A percentile compares a stretch with the other conserved stretches of the same genome.
Conservation (phyloP, 2,329 filamentous ascomycete species). For the Beauveria sp. region DNA sequence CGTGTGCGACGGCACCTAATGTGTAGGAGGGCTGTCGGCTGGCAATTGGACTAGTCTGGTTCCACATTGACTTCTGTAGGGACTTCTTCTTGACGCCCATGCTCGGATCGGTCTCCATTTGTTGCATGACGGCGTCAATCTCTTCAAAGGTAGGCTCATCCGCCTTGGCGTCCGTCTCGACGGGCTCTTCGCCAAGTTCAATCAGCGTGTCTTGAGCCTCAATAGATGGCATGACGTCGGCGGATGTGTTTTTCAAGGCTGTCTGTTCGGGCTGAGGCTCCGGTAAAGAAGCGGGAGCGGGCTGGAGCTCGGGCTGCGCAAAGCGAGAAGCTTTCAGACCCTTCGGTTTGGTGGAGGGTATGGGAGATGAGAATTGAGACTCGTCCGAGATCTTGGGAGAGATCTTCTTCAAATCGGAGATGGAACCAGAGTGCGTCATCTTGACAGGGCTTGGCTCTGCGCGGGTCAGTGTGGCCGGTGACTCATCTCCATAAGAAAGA, state of each 20-base stretch:
- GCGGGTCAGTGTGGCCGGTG: conserved; percentile 13
- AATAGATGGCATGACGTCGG: conserved; percentile 8
- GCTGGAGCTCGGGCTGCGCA: conserved; percentile 32
- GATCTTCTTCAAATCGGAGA: background rate
- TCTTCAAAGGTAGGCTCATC: conserved; percentile 61
- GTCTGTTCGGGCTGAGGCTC: conserved; percentile 16
- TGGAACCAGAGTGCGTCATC: background rate
- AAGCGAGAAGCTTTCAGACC: conserved; percentile 38
- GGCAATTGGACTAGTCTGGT: conserved; percentile 33
- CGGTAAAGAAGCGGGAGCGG: conserved; percentile 10
- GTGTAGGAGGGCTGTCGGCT: conserved; percentile 4
- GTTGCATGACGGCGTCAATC: conserved; percentile 87
- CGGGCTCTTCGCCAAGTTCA: conserved; percentile 14
- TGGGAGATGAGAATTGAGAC: conserved; percentile 41
- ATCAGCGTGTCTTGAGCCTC: conserved; percentile 14
- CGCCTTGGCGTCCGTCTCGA: conserved; percentile 21
- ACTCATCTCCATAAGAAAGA: conserved; percentile 21
- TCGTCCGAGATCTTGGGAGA: conserved; percentile 21
- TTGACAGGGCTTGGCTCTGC: conserved; percentile 4
- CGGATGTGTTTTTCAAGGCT: background rate
- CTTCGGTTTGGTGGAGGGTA: conserved; percentile 34
- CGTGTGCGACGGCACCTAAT: background rate
- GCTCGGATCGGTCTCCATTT: conserved; percentile 65
- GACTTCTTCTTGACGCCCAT: conserved; percentile 61
- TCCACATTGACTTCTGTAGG: conserved; percentile 39